Conservation (phyloP, 139 green algal species). For the Volvox reticuliferus region DNA sequence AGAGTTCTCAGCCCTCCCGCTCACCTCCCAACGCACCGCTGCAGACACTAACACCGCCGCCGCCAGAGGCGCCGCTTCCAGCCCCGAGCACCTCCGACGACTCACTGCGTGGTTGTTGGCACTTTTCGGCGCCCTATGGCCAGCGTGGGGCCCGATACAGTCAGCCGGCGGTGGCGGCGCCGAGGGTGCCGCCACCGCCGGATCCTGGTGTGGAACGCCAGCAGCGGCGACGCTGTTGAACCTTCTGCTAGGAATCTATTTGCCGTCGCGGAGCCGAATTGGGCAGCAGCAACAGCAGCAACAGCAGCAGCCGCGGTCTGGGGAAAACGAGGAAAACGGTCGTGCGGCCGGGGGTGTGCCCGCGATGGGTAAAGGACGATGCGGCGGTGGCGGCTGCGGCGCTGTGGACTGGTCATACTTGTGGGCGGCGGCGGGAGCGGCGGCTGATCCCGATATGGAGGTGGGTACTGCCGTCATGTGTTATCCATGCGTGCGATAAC, state of each 20-base stretch:
- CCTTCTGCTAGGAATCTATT: not conserved
- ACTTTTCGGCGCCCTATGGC: constrained; percentile 16
- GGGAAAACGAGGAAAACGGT: no score
- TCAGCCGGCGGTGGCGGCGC: not conserved
- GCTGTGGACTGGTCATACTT: no score
- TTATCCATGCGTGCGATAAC: no score
- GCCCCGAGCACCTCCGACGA: not conserved
- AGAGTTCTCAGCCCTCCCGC: constrained; percentile 2
- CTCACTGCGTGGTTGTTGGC: constrained; percentile 9
- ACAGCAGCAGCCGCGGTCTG: not conserved
- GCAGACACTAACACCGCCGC: not conserved
- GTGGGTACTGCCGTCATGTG: no score
- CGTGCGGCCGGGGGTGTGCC: no score
- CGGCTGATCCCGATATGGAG: no score
- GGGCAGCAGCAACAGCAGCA: not conserved
- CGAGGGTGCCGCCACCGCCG: not conserved
- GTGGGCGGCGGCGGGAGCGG: no score
- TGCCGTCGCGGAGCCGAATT: not conserved
- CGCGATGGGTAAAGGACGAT: no score
- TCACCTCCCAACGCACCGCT: not conserved
- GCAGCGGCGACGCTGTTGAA: not conserved
- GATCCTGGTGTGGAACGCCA: not conserved
- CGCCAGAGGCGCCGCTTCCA: not conserved
- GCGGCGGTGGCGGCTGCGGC: no score
- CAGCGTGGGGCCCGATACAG: not conserved